Evolutionary conservation across 2,329 filamentous ascomycete genomes (phyloP).

Genomic region (Fusarium phyllophilum): DNA sequence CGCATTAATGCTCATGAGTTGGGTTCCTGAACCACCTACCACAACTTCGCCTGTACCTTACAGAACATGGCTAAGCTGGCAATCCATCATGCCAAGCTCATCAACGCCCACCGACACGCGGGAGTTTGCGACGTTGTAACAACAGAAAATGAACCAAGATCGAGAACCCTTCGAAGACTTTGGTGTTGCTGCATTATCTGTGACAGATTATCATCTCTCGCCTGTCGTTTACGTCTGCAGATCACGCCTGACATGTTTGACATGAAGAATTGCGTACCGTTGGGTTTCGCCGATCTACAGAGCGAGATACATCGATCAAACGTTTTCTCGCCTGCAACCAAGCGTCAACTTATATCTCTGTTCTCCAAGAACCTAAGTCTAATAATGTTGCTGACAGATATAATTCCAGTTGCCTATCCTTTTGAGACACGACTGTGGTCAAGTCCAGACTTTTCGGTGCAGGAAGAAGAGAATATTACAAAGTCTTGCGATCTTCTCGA

Average conservation of each 20-base stretch:
- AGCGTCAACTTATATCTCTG: not conserved
- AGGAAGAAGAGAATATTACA: not conserved
- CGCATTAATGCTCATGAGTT: not conserved
- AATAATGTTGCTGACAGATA: not conserved
- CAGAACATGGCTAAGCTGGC: not conserved
- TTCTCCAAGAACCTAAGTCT: not conserved
- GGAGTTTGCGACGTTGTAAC: not conserved
- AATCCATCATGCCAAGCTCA: not conserved
- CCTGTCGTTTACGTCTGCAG: not conserved
- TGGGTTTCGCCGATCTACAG: not conserved
- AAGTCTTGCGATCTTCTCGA: not conserved
- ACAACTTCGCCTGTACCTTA: not conserved
- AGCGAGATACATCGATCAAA: not conserved
- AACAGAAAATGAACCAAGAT: not conserved
- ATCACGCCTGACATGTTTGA: not conserved
- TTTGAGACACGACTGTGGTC: not conserved
- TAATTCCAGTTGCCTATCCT: not conserved
- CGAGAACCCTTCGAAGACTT: not conserved
- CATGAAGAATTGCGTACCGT: not conserved
- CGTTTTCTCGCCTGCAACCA: not conserved
- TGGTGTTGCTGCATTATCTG: slow-evolving; percentile 4
- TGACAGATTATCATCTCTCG: not conserved
- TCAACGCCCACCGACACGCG: not conserved
- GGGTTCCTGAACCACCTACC: not conserved
- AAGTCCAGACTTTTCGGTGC: not conserved